Base-by-base conservation (phyloP, 2,329 filamentous ascomycete species). In the Verticillium alfalfae region DNA sequence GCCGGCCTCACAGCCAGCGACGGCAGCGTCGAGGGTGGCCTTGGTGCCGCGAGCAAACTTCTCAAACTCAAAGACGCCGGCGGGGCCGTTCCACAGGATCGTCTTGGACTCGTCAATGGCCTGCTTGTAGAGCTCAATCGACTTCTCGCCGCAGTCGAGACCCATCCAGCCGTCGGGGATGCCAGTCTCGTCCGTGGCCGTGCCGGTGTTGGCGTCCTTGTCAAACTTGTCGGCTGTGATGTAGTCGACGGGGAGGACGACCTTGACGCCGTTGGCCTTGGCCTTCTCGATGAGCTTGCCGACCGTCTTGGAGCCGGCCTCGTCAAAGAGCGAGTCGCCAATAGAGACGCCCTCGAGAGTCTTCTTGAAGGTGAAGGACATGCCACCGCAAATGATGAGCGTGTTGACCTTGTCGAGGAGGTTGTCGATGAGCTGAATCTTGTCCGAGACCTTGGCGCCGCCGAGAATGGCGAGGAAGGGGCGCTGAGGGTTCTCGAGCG, bases 341-440 rank as follows among this genome's bases (percentile, higher is more conserved):
- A 99, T 99, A 78, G 88, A 85, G 72, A 98, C 88, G 75, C 86
- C 84, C 80, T 97, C 87, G 62, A 98, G 86, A n/a, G 92, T 94
- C 87, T 99, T 99, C 87, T 98, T 98, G 87, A 99, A 99, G 71
- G 95, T 99, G 83, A 98, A 99, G 66, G 95, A 93, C 95, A 99
- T 99, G 71, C 84, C 95, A 75, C 95, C 95, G 77, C 94, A 97
- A 80, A 99, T 90, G 79, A 99, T 90, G 68, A 99, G 86, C 77
- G 89, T 95, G 86, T 99, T 87, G 78, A 99, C 93, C 87, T 99
- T 98, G 79, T 93, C 91, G 69, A 99, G 89, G 68, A 99, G 85
- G 85, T 99, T 99, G 82, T 99, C 93, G 75, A 99, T 98, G 71
- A 99, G 86, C 84, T 97, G 92, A 78, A 99, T 99, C 89, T 99